Base-by-base conservation (phyloP, 768 basidiomycete species). In the Sarcodon aspratus region DNA sequence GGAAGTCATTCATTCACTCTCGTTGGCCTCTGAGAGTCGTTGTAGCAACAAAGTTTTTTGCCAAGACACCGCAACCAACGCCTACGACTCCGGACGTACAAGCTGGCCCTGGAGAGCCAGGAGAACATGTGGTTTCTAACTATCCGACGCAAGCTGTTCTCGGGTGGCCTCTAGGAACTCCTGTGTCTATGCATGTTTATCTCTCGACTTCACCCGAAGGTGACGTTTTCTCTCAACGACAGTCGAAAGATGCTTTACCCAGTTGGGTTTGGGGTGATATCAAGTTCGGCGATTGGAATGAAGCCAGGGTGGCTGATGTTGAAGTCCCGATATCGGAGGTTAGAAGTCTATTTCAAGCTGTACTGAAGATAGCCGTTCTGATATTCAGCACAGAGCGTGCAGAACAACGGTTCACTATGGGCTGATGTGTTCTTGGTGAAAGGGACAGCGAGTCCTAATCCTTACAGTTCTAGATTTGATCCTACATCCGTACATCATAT, bases 371-470 rank as follows among this genome's bases (percentile, higher is more conserved):
- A 7, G 8, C n/a, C 15, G 10, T 9, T 7, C 7, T 9, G 13
- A 48, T 43, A 36, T 13, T 18, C 11, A 7, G 8, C 32, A 3
- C 55, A 92, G 89, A 72, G 70, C 45, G 91, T 92, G 9, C 72
- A 85, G 58, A 71, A 70, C 49, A 95, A 95, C 59, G 85, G 77
- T 9, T 78, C 85, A 2, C 63, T 93, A 44, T 95, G 85, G 84
- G 84, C 84, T 12, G 87, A 94, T 56, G 71, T 92, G 6, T 86
- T 85, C 61, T 63, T 95, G 7, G 73, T 79, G 0, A 80, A 75
- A 53, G 73, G 84, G 40, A 78, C 78, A 0, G 73, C 75, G 9
- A 78, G 71, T 54, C 84, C 83, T 0, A 71, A 91, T 55, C 85
- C 85, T 8, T 65, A 70, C 9, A 70, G 72, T 47, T 55, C 70